A percentile compares a stretch with the other conserved stretches of the same genome.
phyloP scores from a whole-genome alignment of 208 protist species.

The Trypanosoma boissoni region DNA sequence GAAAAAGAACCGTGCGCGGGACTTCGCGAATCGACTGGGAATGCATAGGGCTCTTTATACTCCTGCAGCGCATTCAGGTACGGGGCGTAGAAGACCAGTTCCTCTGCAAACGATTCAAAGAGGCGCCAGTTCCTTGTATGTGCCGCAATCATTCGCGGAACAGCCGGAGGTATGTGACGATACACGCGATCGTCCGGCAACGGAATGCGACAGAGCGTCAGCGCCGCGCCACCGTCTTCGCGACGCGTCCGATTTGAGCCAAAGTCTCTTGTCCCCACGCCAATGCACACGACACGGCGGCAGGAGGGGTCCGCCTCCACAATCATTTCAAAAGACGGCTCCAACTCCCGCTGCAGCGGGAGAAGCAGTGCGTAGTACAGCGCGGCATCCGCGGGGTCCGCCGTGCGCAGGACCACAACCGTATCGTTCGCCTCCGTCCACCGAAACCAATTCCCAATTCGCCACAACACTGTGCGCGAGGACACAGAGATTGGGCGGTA shows the following conservation, averaged over 20 bases:
- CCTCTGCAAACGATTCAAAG: slow-evolving; percentile 59
- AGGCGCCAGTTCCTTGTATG: slow-evolving; percentile 52
- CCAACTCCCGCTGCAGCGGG: not conserved
- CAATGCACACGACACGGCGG: no score
- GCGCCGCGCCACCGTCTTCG: not conserved
- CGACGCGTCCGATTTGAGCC: not conserved
- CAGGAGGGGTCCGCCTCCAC: slow-evolving; percentile 1
- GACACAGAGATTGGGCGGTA: no score
- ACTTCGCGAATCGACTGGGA: no score
- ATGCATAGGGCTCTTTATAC: no score
- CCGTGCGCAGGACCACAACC: not conserved
- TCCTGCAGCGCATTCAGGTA: slow-evolving; percentile 8
- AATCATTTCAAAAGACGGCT: not conserved
- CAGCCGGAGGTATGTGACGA: slow-evolving; percentile 45
- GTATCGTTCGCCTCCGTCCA: not conserved
- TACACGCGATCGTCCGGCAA: slow-evolving; percentile 75
- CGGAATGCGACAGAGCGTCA: slow-evolving; percentile 36
- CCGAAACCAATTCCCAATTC: no score
- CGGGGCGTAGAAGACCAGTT: slow-evolving; percentile 29
- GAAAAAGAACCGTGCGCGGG: no score
- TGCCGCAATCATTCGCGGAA: slow-evolving; percentile 56
- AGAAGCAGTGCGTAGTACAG: not conserved
- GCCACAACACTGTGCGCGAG: no score
- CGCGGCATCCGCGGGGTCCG: not conserved
- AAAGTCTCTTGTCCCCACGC: not conserved